Conservation (phyloP, 2,329 filamentous ascomycete genomes). For the Falciphora oryzae region DNA sequence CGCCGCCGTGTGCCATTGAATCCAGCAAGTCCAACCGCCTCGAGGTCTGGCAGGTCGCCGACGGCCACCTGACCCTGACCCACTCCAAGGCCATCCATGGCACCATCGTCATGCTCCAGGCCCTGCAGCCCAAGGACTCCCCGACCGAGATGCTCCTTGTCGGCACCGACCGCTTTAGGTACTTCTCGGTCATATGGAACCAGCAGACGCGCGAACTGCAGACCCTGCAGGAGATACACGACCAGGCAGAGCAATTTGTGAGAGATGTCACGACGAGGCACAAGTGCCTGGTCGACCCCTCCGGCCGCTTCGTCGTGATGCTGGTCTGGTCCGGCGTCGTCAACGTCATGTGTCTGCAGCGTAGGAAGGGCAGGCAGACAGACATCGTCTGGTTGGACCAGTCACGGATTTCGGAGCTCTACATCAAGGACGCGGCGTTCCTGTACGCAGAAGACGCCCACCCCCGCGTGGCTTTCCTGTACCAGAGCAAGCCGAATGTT, state of each 20-base stretch:
- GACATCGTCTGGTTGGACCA: conserved; percentile 47
- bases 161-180: conserved; percentile 82
- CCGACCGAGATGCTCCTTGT: conserved; percentile 82
- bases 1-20: background rate
- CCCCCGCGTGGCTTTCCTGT: conserved; percentile 52
- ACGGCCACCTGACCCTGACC: conserved; percentile 58
- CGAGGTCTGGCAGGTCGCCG: conserved; percentile 70
- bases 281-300: conserved; percentile 77
- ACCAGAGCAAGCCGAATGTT: conserved; percentile 46
- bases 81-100: conserved; percentile 74
- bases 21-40: conserved; percentile 75
- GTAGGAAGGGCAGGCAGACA: conserved; percentile 36
- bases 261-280: conserved; percentile 78
- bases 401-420: conserved; percentile 52
- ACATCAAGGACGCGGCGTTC: conserved; percentile 53
- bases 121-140: conserved; percentile 68
- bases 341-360: conserved; percentile 46
- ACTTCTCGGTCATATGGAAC: conserved; percentile 88
- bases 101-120: conserved; percentile 78
- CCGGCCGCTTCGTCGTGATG: conserved; percentile 54
- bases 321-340: conserved; percentile 57
- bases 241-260: conserved; percentile 54
- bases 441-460: conserved; percentile 53
- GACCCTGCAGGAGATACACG: conserved; percentile 45
- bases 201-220: conserved; percentile 43